Percentiles rank a stretch among this genome's conserved stretches.
Evolutionary conservation across 768 basidiomycete genomes (phyloP).

Genomic region (Exidia glandulosa): DNA sequence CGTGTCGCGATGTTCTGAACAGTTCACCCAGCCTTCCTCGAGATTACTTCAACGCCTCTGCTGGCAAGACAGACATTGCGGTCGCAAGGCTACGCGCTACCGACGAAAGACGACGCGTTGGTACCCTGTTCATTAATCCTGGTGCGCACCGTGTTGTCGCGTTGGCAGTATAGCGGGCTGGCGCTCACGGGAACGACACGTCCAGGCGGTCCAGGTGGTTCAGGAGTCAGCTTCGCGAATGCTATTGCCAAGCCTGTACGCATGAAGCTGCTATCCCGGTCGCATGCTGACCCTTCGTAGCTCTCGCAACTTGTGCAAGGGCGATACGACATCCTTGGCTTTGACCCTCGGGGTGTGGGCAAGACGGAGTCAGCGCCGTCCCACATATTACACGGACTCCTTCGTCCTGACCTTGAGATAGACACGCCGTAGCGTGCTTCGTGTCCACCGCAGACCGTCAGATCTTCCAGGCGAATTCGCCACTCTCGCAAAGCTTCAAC

Average conservation of each 20-base stretch:
- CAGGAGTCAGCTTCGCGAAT: no score
- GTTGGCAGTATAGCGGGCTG: background rate
- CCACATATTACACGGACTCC: background rate
- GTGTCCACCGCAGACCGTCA: background rate
- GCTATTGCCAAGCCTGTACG: background rate
- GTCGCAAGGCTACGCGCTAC: background rate
- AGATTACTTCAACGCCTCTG: background rate
- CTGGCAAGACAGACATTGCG: background rate
- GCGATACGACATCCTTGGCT: background rate
- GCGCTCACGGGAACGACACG: no score
- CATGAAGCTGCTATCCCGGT: background rate
- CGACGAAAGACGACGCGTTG: background rate
- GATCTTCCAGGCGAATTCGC: constrained; percentile 3
- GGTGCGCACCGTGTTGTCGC: background rate
- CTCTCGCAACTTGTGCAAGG: background rate
- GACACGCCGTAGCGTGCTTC: constrained; percentile 7
- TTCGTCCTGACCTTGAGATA: background rate
- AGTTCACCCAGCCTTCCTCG: background rate
- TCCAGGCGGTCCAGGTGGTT: no score
- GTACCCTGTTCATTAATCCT: background rate
- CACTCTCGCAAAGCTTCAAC: constrained; percentile 5
- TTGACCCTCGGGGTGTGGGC: background rate
- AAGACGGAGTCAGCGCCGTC: background rate
- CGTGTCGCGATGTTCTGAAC: background rate
- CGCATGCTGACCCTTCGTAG: background rate